phyloP scores from a whole-genome alignment of 371 early-diverging fungal species.

The Choanephora cucurbitarum region DNA sequence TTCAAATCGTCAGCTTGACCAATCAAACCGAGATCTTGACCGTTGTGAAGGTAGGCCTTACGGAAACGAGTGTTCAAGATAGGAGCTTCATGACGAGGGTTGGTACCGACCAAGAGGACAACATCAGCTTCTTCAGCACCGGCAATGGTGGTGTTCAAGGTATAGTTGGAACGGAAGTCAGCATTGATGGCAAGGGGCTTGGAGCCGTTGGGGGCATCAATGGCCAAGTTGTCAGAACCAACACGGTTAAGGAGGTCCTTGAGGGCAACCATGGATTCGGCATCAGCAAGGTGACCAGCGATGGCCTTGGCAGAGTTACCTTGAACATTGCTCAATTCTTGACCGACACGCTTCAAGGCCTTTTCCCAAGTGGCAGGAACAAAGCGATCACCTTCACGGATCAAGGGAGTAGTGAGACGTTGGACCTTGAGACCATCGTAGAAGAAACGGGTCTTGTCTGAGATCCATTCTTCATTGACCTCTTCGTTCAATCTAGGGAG shows the following conservation, averaged over 20 bases:
- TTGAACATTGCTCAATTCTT: conserved; percentile 57
- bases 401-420: conserved; percentile 89
- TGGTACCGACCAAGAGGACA: conserved; percentile 89
- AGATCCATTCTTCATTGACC: conserved; percentile 98
- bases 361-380: conserved; percentile 87
- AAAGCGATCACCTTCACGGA: conserved; percentile 84
- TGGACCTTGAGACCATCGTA: conserved; percentile 95
- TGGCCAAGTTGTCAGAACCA: conserved; percentile 82
- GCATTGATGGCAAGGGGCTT: conserved; percentile 61
- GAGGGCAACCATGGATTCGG: conserved; percentile 78
- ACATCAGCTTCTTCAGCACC: conserved; percentile 93
- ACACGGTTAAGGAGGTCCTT: conserved; percentile 92
- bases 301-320: conserved; percentile 77
- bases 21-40: conserved; percentile 80
- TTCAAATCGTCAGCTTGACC: conserved; percentile 81
- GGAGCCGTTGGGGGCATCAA: conserved; percentile 70
- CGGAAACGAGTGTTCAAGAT: conserved; percentile 95
- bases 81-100: conserved; percentile 97
- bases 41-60: conserved; percentile 87
- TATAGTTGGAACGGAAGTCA: conserved; percentile 91
- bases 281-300: conserved; percentile 95
- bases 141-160: conserved; percentile 82
- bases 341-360: conserved; percentile 78
- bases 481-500: conserved; percentile 95
- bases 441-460: conserved; percentile 96